Conservation (phyloP, 164 flowering plant genomes). For the Dillenia turbinata region DNA sequence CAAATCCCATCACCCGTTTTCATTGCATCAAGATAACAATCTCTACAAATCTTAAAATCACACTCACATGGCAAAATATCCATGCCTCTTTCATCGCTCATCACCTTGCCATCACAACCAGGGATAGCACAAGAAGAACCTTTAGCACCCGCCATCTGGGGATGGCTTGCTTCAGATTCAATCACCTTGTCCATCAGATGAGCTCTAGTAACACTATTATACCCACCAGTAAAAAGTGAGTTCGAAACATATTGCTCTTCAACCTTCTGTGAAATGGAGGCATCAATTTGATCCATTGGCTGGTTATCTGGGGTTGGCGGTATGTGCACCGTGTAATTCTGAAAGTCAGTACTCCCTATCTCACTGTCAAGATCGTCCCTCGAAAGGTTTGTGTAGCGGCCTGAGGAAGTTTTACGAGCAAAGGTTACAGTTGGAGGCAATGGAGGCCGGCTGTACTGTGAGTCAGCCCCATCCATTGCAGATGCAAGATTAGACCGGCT, state of each 20-base stretch:
- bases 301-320: slow-evolving; percentile 71
- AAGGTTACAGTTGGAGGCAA: slow-evolving; percentile 51
- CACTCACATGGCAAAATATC: slow-evolving; percentile 73
- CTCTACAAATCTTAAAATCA: slow-evolving; percentile 64
- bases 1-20: slow-evolving; percentile 51
- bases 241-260: slow-evolving; percentile 70
- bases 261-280: slow-evolving; percentile 48
- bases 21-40: slow-evolving; percentile 58
- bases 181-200: slow-evolving; percentile 70
- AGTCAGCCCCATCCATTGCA: slow-evolving; percentile 31
- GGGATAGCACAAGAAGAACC: slow-evolving; percentile 58
- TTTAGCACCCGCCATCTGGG: slow-evolving; percentile 68
- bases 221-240: slow-evolving; percentile 65
- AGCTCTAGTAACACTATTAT: slow-evolving; percentile 52
- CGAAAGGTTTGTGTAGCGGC: slow-evolving; percentile 49
- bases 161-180: slow-evolving; percentile 54
- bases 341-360: slow-evolving; percentile 37
- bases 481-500: slow-evolving; percentile 38
- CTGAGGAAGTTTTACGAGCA: slow-evolving; percentile 55
- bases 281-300: slow-evolving; percentile 31
- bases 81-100: slow-evolving; percentile 58
- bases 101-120: slow-evolving; percentile 63
- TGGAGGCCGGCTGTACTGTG: slow-evolving; percentile 36
- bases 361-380: slow-evolving; percentile 76
- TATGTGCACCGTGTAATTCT: slow-evolving; percentile 57